Evolutionary conservation across 805 yeast genomes (phyloP).

Genomic region (Lipomyces spencermartinsiae): DNA sequence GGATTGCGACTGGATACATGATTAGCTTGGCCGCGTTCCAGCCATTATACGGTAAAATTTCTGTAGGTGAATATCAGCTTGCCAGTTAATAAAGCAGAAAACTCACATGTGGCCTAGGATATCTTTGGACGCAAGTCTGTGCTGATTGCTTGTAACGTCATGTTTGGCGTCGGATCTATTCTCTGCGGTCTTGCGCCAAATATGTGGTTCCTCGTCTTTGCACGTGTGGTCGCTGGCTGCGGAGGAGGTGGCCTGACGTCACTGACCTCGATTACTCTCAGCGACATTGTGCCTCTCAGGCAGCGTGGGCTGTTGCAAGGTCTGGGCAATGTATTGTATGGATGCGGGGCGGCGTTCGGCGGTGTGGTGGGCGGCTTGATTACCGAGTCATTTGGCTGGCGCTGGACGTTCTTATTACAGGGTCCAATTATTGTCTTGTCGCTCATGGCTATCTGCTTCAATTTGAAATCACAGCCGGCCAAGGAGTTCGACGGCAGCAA

Average conservation of each 20-base stretch:
- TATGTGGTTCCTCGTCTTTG: conserved; percentile 37
- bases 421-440: conserved; percentile 51
- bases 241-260: conserved; percentile 92
- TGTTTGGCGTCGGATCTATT: conserved; percentile 57
- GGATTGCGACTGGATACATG: conserved; percentile 79
- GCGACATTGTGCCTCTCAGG: conserved; percentile 72
- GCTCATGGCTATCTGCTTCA: conserved; percentile 44
- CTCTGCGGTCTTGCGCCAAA: conserved; percentile 53
- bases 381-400: conserved; percentile 66
- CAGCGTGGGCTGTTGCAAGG: conserved; percentile 87
- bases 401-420: conserved; percentile 54
- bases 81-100: not conserved
- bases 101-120: conserved; percentile 48
- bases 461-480: conserved; percentile 31
- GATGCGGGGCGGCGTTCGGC: conserved; percentile 76
- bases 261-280: conserved; percentile 73
- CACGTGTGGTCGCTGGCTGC: conserved; percentile 77
- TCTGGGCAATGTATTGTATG: conserved; percentile 74
- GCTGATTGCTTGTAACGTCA: conserved; percentile 51
- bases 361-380: conserved; percentile 64
- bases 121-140: conserved; percentile 54
- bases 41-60: conserved; percentile 73
- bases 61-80: conserved; percentile 34
- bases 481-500: conserved; percentile 46
- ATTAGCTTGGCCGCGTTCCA: conserved; percentile 77